phyloP scores from a whole-genome alignment of 352 stramenopile genomes.

The Phytophthora litchii region DNA sequence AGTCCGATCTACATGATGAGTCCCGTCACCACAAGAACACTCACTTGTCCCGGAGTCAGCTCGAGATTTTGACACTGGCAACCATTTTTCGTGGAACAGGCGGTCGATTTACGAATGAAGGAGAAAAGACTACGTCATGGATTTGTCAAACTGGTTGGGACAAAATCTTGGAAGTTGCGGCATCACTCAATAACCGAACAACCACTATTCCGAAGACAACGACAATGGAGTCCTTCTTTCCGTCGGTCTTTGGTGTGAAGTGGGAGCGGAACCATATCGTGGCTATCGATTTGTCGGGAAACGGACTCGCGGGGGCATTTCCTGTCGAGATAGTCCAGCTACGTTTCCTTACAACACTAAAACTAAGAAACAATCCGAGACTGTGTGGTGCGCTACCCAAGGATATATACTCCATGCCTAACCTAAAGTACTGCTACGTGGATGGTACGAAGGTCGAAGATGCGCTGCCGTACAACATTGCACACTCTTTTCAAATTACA shows the following conservation, averaged over 20 bases:
- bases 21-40: slow-evolving; percentile 3
- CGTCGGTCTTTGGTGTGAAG: slow-evolving; percentile 42
- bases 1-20: not conserved
- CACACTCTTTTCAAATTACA: slow-evolving; percentile 67
- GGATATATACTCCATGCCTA: slow-evolving; percentile 46
- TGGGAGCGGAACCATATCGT: slow-evolving; percentile 74
- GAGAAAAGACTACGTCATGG: slow-evolving; percentile 33
- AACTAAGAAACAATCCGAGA: slow-evolving; percentile 58
- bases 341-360: slow-evolving; percentile 55
- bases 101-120: slow-evolving; percentile 11
- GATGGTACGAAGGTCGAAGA: slow-evolving; percentile 58
- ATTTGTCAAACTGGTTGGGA: slow-evolving; percentile 45
- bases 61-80: slow-evolving; percentile 54
- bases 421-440: slow-evolving; percentile 68
- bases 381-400: slow-evolving; percentile 39
- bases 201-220: slow-evolving; percentile 18
- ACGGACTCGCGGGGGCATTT: slow-evolving; percentile 55
- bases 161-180: slow-evolving; percentile 22
- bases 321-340: slow-evolving; percentile 48
- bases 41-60: slow-evolving; percentile 28
- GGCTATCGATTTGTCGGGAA: slow-evolving; percentile 53
- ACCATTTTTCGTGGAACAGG: slow-evolving; percentile 51
- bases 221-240: slow-evolving; percentile 45
- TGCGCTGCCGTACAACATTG: slow-evolving; percentile 47
- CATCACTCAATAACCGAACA: slow-evolving; percentile 10